Base-by-base conservation (phyloP, 495 filamentous ascomycete genomes). In the Aspergillus campestris region DNA sequence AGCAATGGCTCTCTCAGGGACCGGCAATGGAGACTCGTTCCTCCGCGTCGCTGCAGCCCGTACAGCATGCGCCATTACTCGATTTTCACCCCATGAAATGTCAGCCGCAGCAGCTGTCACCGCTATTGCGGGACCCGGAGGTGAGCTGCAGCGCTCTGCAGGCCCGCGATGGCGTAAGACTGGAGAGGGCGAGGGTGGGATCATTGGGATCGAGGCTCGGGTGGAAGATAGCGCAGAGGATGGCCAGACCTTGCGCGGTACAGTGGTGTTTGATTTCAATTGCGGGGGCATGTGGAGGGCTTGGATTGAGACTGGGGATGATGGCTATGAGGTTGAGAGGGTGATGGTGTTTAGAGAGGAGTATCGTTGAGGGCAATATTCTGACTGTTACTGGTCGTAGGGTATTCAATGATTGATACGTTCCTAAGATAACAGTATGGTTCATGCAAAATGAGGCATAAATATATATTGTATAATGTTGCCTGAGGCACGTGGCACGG, bases 11-110 rank as follows among this genome's bases (percentile, higher is more conserved):
- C 66, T 92, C 30, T 92, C 87, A 0, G 89, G 89, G 1, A 94
- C 89, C 0, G 89, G 89, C 4, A 94, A 95, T 50, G 89, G 89
- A 1, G 90, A 95, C 56, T 87, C 87, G 0, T 95, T 94, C 57
- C 74, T 95, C 3, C 80, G 87, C 1, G 64, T 78, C 12, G 73
- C 73, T n/a, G 88, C 88, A 2, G 79, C 73, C 4, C 76, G 84
- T 5, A 88, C 86, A 7, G 79, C 81, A 3, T 83, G 78, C 9
- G 79, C 88, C 1, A 84, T 91, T 44, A 74, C 79, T 8, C 75
- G 83, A n/a, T 90, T 83, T 59, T 69, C 81, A 5, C 53, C 71
- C 0, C 52, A 55, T 0, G 15, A 31, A 6, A 53, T 52, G 18
- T 51, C 52, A 8, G 64, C 76, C 1, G 55, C 64, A 0, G 46